phyloP scores from a whole-genome alignment of 2,329 filamentous ascomycete species.

The Fusarium drepaniforme region DNA sequence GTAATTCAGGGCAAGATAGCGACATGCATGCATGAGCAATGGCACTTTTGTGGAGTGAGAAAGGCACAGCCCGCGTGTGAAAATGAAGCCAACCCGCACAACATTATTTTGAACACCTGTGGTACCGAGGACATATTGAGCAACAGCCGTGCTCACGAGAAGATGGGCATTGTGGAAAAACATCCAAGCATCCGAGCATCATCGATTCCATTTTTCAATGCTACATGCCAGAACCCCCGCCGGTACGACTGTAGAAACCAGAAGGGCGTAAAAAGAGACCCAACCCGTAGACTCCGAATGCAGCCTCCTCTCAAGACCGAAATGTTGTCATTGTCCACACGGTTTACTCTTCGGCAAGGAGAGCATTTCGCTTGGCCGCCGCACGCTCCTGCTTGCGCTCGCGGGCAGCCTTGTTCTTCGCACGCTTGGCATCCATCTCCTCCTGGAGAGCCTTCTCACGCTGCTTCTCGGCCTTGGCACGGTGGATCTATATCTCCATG shows the following conservation, averaged over 20 bases:
- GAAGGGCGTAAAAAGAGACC: constrained; percentile 63
- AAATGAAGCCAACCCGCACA: constrained; percentile 16
- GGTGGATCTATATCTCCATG: constrained; percentile 83
- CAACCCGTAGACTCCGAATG: constrained; percentile 72
- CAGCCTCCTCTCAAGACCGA: constrained; percentile 66
- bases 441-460: constrained; percentile 97
- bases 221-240: constrained; percentile 67
- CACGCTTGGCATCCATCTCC: constrained; percentile 99
- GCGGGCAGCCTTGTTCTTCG: constrained; percentile 99
- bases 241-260: constrained; percentile 62
- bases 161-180: constrained; percentile 40
- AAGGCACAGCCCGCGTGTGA: constrained; percentile 6
- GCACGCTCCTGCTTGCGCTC: constrained; percentile 97
- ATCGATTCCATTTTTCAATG: constrained; percentile 68
- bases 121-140: constrained; percentile 24
- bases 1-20: neutral
- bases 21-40: neutral
- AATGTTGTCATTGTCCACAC: constrained; percentile 58
- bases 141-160: constrained; percentile 27
- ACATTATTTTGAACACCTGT: constrained; percentile 39
- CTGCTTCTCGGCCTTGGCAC: constrained; percentile 99
- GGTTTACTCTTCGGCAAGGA: constrained; percentile 75
- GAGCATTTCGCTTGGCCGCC: constrained; percentile 88
- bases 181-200: constrained; percentile 53
- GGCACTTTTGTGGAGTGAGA: neutral